phyloP scores from a whole-genome alignment of 2,329 filamentous ascomycete genomes.

The Sclerotinia sclerotiorum region DNA sequence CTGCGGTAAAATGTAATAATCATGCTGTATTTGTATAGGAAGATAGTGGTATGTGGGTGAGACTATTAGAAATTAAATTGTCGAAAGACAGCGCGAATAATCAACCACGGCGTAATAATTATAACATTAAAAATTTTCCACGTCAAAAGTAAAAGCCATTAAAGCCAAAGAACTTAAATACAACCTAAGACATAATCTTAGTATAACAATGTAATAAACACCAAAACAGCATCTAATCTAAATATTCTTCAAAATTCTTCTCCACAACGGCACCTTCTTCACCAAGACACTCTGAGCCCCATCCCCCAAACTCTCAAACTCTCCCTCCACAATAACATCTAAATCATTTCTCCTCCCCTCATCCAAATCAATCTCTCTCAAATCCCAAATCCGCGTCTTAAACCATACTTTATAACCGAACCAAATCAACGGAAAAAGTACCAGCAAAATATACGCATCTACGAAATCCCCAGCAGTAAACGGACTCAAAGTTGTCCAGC shows the following conservation, averaged over 20 bases:
- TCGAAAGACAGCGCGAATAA: not conserved
- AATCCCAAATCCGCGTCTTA: conserved; percentile 52
- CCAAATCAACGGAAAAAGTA: conserved; percentile 59
- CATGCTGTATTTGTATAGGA: too few species aligned
- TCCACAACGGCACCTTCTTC: conserved; percentile 16
- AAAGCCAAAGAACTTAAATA: not conserved
- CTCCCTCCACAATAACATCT: not conserved
- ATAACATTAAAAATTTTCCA: not conserved
- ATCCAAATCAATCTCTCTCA: conserved; percentile 56
- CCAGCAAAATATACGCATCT: conserved; percentile 61
- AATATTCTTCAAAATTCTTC: conserved; percentile 19
- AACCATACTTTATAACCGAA: conserved; percentile 54
- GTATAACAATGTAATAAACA: too few species aligned
- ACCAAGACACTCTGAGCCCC: not conserved
- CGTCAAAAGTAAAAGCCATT: not conserved
- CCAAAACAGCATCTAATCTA: not conserved
- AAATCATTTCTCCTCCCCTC: conserved; percentile 49
- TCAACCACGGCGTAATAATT: not conserved
- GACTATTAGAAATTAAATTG: not conserved
- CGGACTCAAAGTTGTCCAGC: conserved; percentile 59
- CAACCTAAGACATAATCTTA: too few species aligned
- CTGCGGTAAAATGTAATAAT: too few species aligned
- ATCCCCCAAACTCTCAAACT: not conserved
- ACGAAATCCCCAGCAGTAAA: conserved; percentile 61
- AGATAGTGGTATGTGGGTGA: too few species aligned